phyloP scores from a whole-genome alignment of 495 filamentous ascomycete genomes.

The Penicillium crystallinum region DNA sequence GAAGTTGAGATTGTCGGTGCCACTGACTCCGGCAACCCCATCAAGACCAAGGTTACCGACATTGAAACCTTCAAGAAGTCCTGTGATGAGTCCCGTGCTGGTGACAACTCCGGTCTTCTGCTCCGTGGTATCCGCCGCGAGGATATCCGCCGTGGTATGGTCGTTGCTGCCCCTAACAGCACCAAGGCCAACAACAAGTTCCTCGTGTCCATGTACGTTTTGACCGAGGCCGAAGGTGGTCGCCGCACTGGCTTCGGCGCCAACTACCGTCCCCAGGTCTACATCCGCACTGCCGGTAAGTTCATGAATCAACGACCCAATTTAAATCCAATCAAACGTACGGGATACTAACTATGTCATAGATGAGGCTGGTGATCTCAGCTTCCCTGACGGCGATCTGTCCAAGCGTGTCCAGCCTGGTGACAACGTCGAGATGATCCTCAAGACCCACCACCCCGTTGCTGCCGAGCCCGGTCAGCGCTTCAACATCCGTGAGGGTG shows the following conservation, averaged over 20 bases:
- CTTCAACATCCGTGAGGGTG: slow-evolving; percentile 95
- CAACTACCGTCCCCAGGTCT: slow-evolving; percentile 96
- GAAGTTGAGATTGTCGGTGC: slow-evolving; percentile 94
- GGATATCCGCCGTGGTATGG: slow-evolving; percentile 91
- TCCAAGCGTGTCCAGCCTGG: slow-evolving; percentile 87
- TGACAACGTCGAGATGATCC: slow-evolving; percentile 96
- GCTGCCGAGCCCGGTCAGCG: slow-evolving; percentile 86
- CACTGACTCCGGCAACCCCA: slow-evolving; percentile 46
- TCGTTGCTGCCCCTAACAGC: slow-evolving; percentile 71
- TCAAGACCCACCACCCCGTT: slow-evolving; percentile 70
- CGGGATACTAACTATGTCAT: slow-evolving; percentile 6
- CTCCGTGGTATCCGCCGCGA: slow-evolving; percentile 93
- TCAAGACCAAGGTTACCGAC: slow-evolving; percentile 98
- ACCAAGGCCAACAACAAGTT: slow-evolving; percentile 82
- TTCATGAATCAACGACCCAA: slow-evolving; percentile 8
- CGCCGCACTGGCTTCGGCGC: slow-evolving; percentile 87
- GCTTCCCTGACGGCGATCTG: slow-evolving; percentile 74
- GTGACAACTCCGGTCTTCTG: slow-evolving; percentile 97
- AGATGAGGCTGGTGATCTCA: slow-evolving; percentile 76
- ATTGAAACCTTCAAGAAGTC: slow-evolving; percentile 99
- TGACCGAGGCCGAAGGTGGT: slow-evolving; percentile 96
- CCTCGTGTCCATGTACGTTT: slow-evolving; percentile 90
- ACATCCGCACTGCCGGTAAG: slow-evolving; percentile 80
- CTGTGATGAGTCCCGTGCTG: slow-evolving; percentile 86
- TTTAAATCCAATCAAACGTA: not conserved